phyloP scores from a whole-genome alignment of 768 basidiomycete genomes.

The Leccinum boreale region DNA sequence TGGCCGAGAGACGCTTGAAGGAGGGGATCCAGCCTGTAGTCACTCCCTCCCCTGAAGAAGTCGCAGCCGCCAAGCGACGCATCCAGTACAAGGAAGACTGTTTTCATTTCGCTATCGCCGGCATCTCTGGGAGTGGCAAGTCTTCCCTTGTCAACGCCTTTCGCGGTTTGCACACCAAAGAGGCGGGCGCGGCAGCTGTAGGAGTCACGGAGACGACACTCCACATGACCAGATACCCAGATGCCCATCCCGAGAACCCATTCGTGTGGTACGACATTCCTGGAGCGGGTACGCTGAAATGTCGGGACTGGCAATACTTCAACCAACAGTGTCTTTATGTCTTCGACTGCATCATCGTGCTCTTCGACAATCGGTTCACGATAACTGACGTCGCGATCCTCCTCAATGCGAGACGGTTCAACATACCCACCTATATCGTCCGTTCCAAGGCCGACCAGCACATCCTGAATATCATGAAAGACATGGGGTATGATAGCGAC shows the following conservation, averaged over 20 bases:
- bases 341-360: conserved; percentile 34
- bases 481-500: conserved; percentile 22
- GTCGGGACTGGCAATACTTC: conserved; percentile 36
- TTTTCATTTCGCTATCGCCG: conserved; percentile 34
- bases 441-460: conserved; percentile 37
- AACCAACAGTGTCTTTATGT: conserved; percentile 35
- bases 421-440: conserved; percentile 34
- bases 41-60: conserved; percentile 20
- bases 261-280: conserved; percentile 38
- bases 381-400: conserved; percentile 34
- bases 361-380: conserved; percentile 34
- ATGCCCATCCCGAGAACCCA: conserved; percentile 15
- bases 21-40: conserved; percentile 27
- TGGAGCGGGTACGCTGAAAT: conserved; percentile 32
- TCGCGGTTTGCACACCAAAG: conserved; percentile 25
- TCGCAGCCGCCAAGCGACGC: conserved; percentile 11
- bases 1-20: conserved; percentile 18
- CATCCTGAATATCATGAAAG: conserved; percentile 23
- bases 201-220: conserved; percentile 32
- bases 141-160: conserved; percentile 37
- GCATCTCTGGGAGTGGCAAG: conserved; percentile 34
- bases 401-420: conserved; percentile 26
- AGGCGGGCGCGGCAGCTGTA: conserved; percentile 24
- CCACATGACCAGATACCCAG: conserved; percentile 22
- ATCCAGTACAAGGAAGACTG: conserved; percentile 23